Conservation (phyloP, 306 rosid species). For the Quillaja saponaria region DNA sequence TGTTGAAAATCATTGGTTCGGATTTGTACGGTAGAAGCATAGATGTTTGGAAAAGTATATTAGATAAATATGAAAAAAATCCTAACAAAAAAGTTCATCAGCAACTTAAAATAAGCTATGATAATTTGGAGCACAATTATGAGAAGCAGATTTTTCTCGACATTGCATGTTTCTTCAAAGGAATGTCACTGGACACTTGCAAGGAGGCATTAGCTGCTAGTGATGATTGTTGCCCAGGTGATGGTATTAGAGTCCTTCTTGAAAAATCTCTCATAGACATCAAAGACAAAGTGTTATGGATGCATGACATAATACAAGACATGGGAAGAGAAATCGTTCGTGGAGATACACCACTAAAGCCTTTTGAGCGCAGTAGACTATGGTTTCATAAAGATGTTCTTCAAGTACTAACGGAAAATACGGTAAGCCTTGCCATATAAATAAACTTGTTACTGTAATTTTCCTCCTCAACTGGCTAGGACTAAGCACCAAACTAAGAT, state of each 20-base stretch:
- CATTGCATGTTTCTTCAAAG: conserved; percentile 30
- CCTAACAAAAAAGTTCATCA: not conserved
- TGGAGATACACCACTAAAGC: not conserved
- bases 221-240: not conserved
- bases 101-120: not conserved
- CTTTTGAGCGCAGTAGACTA: conserved; percentile 12
- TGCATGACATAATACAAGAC: conserved; percentile 30
- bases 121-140: not conserved
- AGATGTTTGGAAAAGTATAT: not conserved
- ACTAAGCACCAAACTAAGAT: too few species aligned
- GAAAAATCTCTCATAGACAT: conserved; percentile 4
- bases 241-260: not conserved
- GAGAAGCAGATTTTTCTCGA: not conserved
- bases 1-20: not conserved
- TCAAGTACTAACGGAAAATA: not conserved
- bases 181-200: not conserved
- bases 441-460: too few species aligned
- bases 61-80: not conserved
- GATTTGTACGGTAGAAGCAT: not conserved
- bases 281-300: not conserved
- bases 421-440: not conserved
- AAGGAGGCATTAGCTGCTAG: not conserved
- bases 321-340: conserved; percentile 29
- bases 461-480: too few species aligned
- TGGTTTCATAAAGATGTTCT: not conserved